These are phyloP conservation scores for Schizosaccharomyces japonicus DNA, from an alignment of 805 yeast species.

Conservation along the genomic window DNA sequence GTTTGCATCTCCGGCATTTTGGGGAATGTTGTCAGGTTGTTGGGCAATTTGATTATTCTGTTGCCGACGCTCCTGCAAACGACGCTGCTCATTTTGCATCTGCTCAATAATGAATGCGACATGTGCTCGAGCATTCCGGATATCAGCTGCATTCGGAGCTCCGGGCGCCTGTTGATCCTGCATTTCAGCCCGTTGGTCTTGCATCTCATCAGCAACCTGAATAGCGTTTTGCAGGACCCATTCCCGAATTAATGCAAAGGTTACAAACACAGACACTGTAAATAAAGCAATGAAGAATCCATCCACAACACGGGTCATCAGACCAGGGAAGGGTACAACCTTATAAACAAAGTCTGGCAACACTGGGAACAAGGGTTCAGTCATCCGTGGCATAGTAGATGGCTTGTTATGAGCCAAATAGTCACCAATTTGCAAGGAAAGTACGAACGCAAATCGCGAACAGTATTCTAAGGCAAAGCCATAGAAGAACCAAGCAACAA, in stretches of 20 bases:
- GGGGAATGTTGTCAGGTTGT: not conserved
- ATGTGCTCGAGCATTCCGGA: constrained; percentile 4
- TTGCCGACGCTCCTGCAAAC: too few species aligned
- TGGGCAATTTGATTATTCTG: not conserved
- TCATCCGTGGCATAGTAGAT: too few species aligned
- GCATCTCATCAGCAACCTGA: not conserved
- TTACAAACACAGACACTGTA: constrained; percentile 17
- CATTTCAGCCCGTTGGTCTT: constrained; percentile 5
- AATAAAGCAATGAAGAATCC: constrained; percentile 14
- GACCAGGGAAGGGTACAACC: not conserved
- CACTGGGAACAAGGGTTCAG: not conserved
- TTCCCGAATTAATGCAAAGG: constrained; percentile 20
- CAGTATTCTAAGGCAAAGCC: not conserved
- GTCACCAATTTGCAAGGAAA: not conserved
- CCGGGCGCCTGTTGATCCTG: constrained; percentile 10
- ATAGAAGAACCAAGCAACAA: not conserved
- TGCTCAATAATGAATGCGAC: not conserved
- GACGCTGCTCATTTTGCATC: not conserved
- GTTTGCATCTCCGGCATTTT: too few species aligned
- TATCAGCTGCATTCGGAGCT: constrained; percentile 7
- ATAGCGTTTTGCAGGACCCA: constrained; percentile 16
- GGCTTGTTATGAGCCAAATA: not conserved
- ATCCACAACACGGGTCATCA: constrained; percentile 7
- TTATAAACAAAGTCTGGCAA: not conserved
- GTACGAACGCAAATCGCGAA: not conserved